Base-by-base conservation (phyloP, 177 flowering plant species). In the Vitis hybrid region DNA sequence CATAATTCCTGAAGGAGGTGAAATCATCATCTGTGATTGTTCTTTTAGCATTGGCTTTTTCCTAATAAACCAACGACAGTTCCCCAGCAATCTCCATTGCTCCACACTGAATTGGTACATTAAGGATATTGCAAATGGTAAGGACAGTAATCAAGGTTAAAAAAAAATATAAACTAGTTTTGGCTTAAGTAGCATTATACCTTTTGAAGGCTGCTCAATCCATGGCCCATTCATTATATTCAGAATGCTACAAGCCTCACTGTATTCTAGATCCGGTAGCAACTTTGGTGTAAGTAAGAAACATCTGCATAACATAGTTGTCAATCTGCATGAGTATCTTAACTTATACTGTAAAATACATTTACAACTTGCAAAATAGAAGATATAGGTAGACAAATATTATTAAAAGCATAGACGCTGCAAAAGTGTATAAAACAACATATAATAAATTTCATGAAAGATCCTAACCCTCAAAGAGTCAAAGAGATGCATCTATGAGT, bases 141-240 rank as follows among this genome's bases (percentile, higher is more conserved):
- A 62, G n/a, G 64, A 4, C 9, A 7, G 11, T 32, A 18, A 26
- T 1, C 19, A 10, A 49, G 6, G n/a, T 17, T 10, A 63, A n/a
- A 51, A 30, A 58, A 39, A 2, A 55, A 2, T 26, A 26, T 26
- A 59, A 1, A 17, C 3, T 34, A 4, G 9, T 13, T 3, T 11
- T 54, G 10, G 9, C 56, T 50, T 51, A 34, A 55, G 67, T 13
- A 23, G 19, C n/a, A 15, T 3, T 18, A 23, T 77, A 87, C 98
- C 93, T 86, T 86, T 78, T 2, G 93, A 76, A 13, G 94, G 86
- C 76, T 84, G 80, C 66, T 83, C 86, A 57, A 90, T 88, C 94
- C 94, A 90, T 65, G 98, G 97, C 0, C 98, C 98, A 71, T 92
- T 92, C 96, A 94, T 92, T 52, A 94, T 81, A 65, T 82, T 86